Evolutionary conservation across 805 yeast genomes (phyloP), one percentile per base, ranked within the genome.

Genomic region (Saccharomycopsis fodiens): DNA sequence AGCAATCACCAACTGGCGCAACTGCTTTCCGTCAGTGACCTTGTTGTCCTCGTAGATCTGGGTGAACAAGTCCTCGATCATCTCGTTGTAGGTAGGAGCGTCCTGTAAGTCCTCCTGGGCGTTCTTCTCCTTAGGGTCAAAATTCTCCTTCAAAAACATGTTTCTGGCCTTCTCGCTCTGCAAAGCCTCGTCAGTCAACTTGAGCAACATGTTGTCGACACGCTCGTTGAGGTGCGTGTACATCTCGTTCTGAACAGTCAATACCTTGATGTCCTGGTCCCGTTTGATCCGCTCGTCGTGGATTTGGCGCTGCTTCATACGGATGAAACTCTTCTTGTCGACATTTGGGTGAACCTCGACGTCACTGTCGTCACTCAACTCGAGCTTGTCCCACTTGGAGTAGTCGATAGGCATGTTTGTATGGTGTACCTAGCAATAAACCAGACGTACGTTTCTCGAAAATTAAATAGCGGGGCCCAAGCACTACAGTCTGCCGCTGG

Each of bases 301-400:
- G 53, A 93, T 93, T 55, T 89, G 96, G 58, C 95, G 83, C 66
- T 93, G 99, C 60, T 87, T 91, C 98, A 97, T 91, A 49, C 79
- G 77, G 56, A 93, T 86, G 55, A 93, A 91, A 1, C 97, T 89
- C 34, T 68, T 69, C 61, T 93, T 93, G 63, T 93, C 99, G 27
- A 93, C 98, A 59, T 93, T 93, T 49, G 97, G 99, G 61, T 93
- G 99, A 13, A 91, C 97, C 59, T 93, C 98, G 41, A 93, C 70
- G 58, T 93, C 98, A 6, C 96, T 87, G 63, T 93, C 99, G 61
- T 93, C 99, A 17, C 96, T 86, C 34, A 93, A 68, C 62, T 93
- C 98, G 48, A 93, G 77, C 61, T 87, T 86, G 64, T 93, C 99
- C 97, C 98, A 93, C 61, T 91, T 93, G 8, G 96, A 87, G 65